Percentiles rank a stretch among this genome's conserved stretches.
These are phyloP conservation scores for Cryptomeria japonica DNA, from an alignment of 75 land plant genomes.

Conservation along the genomic window DNA sequence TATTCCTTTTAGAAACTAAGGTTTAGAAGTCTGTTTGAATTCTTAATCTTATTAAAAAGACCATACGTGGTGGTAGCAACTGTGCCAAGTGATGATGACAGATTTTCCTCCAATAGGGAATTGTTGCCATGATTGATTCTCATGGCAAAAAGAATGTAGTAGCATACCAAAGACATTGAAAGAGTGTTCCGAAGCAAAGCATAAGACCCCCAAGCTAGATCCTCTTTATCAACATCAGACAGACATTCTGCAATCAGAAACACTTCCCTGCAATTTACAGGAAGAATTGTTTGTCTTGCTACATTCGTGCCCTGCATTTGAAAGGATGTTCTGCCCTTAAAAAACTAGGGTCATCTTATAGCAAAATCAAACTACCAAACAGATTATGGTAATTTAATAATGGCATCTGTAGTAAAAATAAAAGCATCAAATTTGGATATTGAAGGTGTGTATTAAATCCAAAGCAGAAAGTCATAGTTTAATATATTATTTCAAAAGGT, in stretches of 20 bases:
- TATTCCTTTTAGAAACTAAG: background rate
- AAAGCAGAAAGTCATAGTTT: background rate
- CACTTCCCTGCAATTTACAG: constrained; percentile 62
- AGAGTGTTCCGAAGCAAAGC: constrained; percentile 81
- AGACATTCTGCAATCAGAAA: constrained; percentile 71
- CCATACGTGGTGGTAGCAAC: background rate
- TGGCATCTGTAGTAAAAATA: background rate
- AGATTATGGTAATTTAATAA: background rate
- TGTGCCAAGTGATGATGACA: background rate
- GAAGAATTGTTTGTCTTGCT: constrained; percentile 23
- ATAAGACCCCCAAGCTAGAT: constrained; percentile 94
- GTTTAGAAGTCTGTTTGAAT: background rate
- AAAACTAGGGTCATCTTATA: background rate
- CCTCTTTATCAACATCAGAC: constrained; percentile 52
- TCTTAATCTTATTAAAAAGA: background rate
- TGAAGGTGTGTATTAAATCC: background rate
- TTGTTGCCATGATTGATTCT: background rate
- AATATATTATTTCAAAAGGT: background rate
- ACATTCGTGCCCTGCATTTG: constrained; percentile 44
- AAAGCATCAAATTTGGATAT: background rate
- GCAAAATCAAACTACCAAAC: background rate
- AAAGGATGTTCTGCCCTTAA: background rate
- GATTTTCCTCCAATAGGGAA: background rate
- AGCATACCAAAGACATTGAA: constrained; percentile 71
- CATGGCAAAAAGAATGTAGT: background rate